Conservation (phyloP, 352 stramenopile species). For the Blastocystis sp. region DNA sequence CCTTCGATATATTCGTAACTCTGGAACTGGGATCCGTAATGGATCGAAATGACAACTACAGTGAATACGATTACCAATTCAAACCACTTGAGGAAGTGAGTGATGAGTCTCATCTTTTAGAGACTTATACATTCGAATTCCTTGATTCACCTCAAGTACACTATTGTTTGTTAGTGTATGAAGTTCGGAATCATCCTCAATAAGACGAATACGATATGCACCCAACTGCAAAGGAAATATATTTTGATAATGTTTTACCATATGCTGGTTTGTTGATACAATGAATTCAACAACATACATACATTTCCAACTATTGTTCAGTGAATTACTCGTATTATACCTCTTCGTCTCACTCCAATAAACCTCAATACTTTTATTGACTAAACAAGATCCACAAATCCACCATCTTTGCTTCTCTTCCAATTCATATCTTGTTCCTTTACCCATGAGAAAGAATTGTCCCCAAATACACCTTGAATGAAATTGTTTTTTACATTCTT, state of each 20-base stretch:
- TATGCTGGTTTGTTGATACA: background rate
- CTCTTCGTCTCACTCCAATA: background rate
- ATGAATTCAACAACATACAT: conserved; percentile 14
- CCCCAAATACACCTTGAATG: conserved; percentile 27
- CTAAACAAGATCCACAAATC: conserved; percentile 13
- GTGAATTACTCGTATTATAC: background rate
- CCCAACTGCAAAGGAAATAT: background rate
- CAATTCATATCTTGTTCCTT: background rate
- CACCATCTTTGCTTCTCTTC: background rate
- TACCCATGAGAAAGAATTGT: background rate
- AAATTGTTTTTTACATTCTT: background rate
- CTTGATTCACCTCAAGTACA: background rate
- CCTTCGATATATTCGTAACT: background rate
- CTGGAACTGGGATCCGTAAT: background rate
- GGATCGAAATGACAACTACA: background rate
- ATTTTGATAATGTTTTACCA: background rate
- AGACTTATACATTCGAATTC: background rate
- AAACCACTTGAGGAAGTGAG: conserved; percentile 45
- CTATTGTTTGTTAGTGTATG: background rate
- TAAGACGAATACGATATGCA: background rate
- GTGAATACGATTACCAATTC: background rate
- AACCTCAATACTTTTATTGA: background rate
- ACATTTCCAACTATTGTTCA: background rate
- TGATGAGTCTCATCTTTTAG: background rate
- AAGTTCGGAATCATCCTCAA: background rate